Percentiles rank a stretch among this genome's conserved stretches.
Evolutionary conservation across 2,329 filamentous ascomycete species (phyloP).

Genomic region (Thelonectria olida): DNA sequence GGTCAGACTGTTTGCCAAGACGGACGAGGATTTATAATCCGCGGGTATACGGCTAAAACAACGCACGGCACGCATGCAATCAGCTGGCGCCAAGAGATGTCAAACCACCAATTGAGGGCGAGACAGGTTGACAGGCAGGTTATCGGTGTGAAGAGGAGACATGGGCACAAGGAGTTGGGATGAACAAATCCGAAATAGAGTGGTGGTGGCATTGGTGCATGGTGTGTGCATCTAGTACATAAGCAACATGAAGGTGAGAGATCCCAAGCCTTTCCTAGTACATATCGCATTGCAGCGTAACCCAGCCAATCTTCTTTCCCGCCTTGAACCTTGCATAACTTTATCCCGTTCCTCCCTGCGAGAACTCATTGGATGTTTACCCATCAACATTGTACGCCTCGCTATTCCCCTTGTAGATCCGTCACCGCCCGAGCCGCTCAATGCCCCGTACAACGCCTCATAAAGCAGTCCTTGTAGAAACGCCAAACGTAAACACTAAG

Average conservation of each 20-base stretch:
- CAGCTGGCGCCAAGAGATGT: neutral
- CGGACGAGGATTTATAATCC: constrained; percentile 7
- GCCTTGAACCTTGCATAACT: neutral
- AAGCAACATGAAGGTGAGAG: constrained; percentile 20
- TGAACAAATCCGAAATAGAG: neutral
- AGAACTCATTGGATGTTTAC: neutral
- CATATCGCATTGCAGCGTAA: neutral
- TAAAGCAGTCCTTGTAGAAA: constrained; percentile 9
- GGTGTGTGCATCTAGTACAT: constrained; percentile 16
- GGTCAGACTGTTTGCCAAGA: neutral
- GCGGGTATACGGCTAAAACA: neutral
- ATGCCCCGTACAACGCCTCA: constrained; percentile 14
- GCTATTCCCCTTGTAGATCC: constrained; percentile 4
- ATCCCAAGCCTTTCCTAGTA: neutral
- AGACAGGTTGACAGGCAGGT: neutral
- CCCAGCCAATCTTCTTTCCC: neutral
- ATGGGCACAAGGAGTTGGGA: neutral
- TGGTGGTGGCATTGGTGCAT: constrained; percentile 21
- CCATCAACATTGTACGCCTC: constrained; percentile 13
- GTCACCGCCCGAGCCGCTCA: neutral
- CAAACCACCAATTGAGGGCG: neutral
- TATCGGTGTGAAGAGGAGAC: neutral
- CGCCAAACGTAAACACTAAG: constrained; percentile 9
- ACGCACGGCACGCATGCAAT: neutral
- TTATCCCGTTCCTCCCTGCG: neutral